A percentile compares a stretch with the other conserved stretches of the same genome.
phyloP scores from a whole-genome alignment of 495 filamentous ascomycete species.

The Lasiosphaeria miniovina region DNA sequence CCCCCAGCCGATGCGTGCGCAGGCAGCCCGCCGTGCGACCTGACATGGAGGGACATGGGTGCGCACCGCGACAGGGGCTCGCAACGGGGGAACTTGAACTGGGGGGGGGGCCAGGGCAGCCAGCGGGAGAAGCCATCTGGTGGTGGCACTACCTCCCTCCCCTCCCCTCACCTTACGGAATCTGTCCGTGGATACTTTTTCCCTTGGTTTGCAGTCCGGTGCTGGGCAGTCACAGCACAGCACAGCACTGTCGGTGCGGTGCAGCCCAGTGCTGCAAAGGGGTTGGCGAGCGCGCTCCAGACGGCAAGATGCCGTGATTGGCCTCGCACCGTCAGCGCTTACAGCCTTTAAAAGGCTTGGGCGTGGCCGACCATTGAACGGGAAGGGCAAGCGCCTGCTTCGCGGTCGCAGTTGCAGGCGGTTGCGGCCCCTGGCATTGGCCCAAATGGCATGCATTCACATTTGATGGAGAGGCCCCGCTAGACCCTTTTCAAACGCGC shows the following conservation, averaged over 20 bases:
- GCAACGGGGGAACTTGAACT: conserved; percentile 3
- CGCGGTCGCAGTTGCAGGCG: conserved; percentile 17
- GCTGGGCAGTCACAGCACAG: no score
- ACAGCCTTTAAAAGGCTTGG: conserved; percentile 15
- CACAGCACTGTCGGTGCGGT: no score
- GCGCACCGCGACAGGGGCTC: not conserved
- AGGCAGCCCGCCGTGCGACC: conserved; percentile 19
- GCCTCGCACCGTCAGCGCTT: conserved; percentile 30
- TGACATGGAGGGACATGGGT: not conserved
- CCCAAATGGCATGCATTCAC: conserved; percentile 14
- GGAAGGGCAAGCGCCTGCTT: conserved; percentile 25
- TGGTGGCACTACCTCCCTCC: not conserved
- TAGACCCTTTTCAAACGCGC: not conserved
- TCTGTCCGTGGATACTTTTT: no score
- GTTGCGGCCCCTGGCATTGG: conserved; percentile 20
- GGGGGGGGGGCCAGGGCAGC: not conserved
- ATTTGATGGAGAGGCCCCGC: not conserved
- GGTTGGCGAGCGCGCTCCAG: conserved; percentile 7
- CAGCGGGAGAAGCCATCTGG: not conserved
- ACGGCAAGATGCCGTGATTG: conserved; percentile 26
- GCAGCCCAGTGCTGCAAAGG: no score
- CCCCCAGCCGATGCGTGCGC: conserved; percentile 17
- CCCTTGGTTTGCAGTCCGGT: no score
- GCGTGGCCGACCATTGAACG: conserved; percentile 22
- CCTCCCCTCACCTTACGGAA: no score